Evolutionary conservation across 2,329 filamentous ascomycete species (phyloP).

Genomic region (Dactylellina cionopaga): DNA sequence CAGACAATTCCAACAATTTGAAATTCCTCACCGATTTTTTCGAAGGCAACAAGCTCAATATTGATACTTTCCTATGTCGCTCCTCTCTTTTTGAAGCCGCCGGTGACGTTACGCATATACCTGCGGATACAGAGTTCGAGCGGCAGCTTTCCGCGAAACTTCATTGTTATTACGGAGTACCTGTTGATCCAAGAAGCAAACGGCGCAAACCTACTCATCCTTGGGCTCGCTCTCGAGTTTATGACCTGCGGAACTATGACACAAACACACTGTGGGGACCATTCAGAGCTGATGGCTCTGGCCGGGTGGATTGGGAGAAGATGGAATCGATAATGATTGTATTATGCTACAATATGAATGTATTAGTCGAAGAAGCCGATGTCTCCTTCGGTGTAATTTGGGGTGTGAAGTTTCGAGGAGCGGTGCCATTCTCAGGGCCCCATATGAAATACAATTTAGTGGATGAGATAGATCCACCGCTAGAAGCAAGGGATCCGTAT

Average conservation of each 20-base stretch:
- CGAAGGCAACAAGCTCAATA: constrained; percentile 64
- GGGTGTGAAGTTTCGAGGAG: constrained; percentile 68
- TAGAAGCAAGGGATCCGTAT: constrained; percentile 74
- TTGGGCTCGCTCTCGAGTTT: constrained; percentile 75
- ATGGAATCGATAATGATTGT: constrained; percentile 78
- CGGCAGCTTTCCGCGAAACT: constrained; percentile 76
- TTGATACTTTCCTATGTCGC: constrained; percentile 70
- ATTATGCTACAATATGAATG: constrained; percentile 71
- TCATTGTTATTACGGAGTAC: constrained; percentile 75
- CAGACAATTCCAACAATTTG: constrained; percentile 65
- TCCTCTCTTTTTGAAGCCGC: constrained; percentile 73
- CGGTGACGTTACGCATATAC: constrained; percentile 61
- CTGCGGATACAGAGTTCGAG: constrained; percentile 61
- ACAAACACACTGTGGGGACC: constrained; percentile 74
- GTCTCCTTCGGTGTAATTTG: constrained; percentile 67
- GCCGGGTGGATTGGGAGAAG: constrained; percentile 80
- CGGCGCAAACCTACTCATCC: constrained; percentile 63
- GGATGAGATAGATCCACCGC: constrained; percentile 60
- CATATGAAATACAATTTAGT: constrained; percentile 26
- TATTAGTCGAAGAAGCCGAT: constrained; percentile 63
- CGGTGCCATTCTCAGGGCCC: constrained; percentile 52
- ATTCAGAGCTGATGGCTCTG: constrained; percentile 72
- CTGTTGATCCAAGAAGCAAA: constrained; percentile 61
- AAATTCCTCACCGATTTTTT: constrained; percentile 64
- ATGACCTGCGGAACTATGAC: constrained; percentile 77